Conservation (phyloP, 208 protist species). For the Trichomonas tenax region DNA sequence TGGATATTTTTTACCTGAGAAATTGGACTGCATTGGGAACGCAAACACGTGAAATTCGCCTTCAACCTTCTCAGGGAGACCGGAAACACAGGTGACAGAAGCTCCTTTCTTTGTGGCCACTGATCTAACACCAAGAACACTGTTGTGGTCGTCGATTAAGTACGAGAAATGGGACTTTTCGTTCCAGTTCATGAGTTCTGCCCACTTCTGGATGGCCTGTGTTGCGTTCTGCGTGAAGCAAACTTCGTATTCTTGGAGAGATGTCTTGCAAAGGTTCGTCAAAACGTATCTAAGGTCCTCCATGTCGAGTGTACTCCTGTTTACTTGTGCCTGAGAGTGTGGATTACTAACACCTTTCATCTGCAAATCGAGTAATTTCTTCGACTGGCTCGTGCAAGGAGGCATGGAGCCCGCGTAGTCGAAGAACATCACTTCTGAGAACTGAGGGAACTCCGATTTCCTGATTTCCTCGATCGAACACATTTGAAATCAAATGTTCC, state of each 20-base stretch:
- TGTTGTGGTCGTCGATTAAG: background rate
- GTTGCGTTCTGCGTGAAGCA: background rate
- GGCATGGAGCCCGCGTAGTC: background rate
- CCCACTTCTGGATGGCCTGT: background rate
- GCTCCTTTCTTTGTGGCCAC: background rate
- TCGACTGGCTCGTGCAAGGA: background rate
- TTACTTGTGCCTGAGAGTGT: background rate
- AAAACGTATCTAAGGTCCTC: background rate
- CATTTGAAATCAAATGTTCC: background rate
- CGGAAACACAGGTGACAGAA: background rate
- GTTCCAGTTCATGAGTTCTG: background rate
- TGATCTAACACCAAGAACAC: background rate
- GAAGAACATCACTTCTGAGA: background rate
- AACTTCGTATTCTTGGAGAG: background rate
- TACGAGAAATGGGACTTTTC: background rate
- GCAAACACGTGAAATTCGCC: background rate
- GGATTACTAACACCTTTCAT: background rate
- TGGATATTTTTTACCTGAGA: background rate
- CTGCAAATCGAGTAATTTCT: background rate
- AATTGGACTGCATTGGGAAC: background rate
- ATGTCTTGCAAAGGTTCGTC: background rate
- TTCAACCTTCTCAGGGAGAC: background rate
- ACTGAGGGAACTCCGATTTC: background rate
- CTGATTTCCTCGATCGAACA: background rate
- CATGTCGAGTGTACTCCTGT: background rate